Evolutionary conservation across 2,329 filamentous ascomycete species (phyloP).

Genomic region (Pezizomycotina sp.): DNA sequence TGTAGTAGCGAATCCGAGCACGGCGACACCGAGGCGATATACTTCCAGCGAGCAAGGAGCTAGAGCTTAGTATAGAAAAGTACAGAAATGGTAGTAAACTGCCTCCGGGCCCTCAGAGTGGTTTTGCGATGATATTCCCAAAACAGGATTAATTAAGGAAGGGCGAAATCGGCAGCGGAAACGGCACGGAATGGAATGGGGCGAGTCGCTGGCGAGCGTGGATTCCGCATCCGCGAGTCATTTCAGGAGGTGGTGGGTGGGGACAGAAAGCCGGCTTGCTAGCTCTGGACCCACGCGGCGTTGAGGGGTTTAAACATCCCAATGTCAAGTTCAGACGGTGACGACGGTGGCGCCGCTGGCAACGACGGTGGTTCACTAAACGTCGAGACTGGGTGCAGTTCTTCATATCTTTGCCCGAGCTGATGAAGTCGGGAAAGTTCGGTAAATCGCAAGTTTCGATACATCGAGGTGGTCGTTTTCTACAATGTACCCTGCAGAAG

Average conservation of each 20-base stretch:
- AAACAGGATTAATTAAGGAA: background rate
- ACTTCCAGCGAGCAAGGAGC: constrained; percentile 51
- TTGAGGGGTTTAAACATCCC: too few species aligned
- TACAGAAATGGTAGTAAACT: constrained; percentile 31
- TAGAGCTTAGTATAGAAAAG: constrained; percentile 47
- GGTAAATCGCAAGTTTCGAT: too few species aligned
- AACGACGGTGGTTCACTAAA: too few species aligned
- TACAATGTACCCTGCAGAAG: too few species aligned
- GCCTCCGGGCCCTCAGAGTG: constrained; percentile 3
- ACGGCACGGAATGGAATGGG: background rate
- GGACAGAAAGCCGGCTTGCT: constrained; percentile 62
- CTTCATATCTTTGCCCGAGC: too few species aligned
- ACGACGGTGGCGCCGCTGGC: too few species aligned
- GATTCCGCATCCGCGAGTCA: constrained; percentile 20
- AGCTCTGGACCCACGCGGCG: constrained; percentile 52
- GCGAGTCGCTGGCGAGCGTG: constrained; percentile 27
- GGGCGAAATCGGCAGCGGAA: background rate
- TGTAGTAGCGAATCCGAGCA: too few species aligned
- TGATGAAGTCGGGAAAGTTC: too few species aligned
- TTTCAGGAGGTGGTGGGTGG: constrained; percentile 61
- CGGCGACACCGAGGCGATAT: too few species aligned
- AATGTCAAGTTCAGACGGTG: too few species aligned
- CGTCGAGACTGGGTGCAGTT: too few species aligned
- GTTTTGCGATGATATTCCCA: background rate
- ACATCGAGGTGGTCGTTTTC: too few species aligned